Evolutionary conservation across 371 early-diverging fungal genomes (phyloP).

Genomic region (Circinella umbellata): DNA sequence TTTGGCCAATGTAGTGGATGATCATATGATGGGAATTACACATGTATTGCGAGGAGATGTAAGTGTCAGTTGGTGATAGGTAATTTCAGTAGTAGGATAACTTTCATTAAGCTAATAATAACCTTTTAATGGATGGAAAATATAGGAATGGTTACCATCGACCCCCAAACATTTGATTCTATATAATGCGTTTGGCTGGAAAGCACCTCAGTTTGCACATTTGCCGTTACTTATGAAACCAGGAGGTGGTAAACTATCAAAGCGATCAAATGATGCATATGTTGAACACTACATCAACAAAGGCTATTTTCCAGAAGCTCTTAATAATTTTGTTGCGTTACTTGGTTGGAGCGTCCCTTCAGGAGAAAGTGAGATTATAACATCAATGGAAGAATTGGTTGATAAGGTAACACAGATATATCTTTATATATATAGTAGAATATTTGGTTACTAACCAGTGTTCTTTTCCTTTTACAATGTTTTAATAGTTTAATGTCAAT

Average conservation of each 20-base stretch:
- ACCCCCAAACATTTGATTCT: conserved; percentile 90
- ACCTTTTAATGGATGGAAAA: too few relatives aligned
- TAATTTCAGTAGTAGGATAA: too few relatives aligned
- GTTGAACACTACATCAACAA: conserved; percentile 73
- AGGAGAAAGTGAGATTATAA: conserved; percentile 58
- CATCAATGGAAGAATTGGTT: conserved; percentile 69
- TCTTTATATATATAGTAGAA: neutral
- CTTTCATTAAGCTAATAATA: too few relatives aligned
- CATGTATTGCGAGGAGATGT: conserved; percentile 94
- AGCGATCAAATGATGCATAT: conserved; percentile 81
- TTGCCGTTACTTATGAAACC: conserved; percentile 87
- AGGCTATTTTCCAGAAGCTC: conserved; percentile 88
- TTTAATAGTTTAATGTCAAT: conserved; percentile 67
- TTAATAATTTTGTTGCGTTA: conserved; percentile 88
- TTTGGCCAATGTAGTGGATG: conserved; percentile 95
- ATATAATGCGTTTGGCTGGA: conserved; percentile 86
- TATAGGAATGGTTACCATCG: conserved; percentile 91
- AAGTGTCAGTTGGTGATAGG: conserved; percentile 1
- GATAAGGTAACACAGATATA: conserved; percentile 51
- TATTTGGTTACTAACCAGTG: neutral
- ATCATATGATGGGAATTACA: conserved; percentile 88
- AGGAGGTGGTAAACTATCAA: conserved; percentile 87
- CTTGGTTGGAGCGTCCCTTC: conserved; percentile 85
- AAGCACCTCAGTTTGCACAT: conserved; percentile 81
- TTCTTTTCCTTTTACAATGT: neutral